These are phyloP conservation scores for Auricularia sp. DNA, from an alignment of 768 basidiomycete species.

Conservation along the genomic window DNA sequence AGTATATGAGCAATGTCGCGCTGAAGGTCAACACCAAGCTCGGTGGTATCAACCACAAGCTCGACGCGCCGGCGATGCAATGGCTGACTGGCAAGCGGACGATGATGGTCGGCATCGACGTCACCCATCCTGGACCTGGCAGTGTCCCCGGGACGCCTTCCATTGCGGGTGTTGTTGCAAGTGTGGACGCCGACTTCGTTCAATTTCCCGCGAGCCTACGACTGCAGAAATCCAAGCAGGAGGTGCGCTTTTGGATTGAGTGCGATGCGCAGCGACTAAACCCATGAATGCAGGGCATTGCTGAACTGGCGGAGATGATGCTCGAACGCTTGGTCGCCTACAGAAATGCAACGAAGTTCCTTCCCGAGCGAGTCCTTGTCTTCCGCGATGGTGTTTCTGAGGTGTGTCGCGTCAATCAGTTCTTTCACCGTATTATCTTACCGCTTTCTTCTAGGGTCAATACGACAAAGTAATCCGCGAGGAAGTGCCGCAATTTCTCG, in stretches of 20 bases:
- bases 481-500: conserved; percentile 53
- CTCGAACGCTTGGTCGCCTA: conserved; percentile 44
- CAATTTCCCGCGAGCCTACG: conserved; percentile 70
- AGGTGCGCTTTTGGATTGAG: conserved; percentile 33
- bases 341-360: conserved; percentile 14
- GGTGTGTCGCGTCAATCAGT: not conserved
- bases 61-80: conserved; percentile 44
- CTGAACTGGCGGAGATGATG: conserved; percentile 55
- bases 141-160: conserved; percentile 71
- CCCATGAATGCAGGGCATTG: conserved; percentile 40
- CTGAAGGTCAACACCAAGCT: conserved; percentile 79
- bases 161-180: conserved; percentile 71
- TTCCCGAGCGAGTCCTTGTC: conserved; percentile 62
- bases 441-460: conserved; percentile 44
- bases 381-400: conserved; percentile 77
- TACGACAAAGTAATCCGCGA: conserved; percentile 48
- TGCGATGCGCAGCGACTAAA: not conserved
- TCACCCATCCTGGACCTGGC: conserved; percentile 62
- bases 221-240: conserved; percentile 62
- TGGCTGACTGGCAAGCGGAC: conserved; percentile 64
- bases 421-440: not conserved
- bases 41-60: conserved; percentile 66
- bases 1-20: conserved; percentile 72
- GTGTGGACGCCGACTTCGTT: conserved; percentile 51
- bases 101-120: conserved; percentile 77